Evolutionary conservation across 1,139 yeast species (phyloP).

Genomic region (Blastobotrys indianensis): DNA sequence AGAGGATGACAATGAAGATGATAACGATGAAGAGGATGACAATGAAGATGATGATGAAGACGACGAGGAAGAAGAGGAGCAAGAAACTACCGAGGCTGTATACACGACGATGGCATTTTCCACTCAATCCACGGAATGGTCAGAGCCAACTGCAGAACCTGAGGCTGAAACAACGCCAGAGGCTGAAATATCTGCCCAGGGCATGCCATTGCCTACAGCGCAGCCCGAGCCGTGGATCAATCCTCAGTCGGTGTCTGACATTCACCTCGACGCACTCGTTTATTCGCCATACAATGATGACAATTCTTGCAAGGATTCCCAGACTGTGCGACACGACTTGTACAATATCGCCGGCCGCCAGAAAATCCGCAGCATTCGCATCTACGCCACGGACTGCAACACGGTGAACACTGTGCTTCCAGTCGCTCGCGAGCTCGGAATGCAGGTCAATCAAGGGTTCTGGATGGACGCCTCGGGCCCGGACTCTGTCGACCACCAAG

Average conservation of each 20-base stretch:
- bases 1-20: too few species aligned
- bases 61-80: too few species aligned
- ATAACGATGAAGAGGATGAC: too few species aligned
- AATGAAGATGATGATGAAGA: too few species aligned
- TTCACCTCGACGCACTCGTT: constrained; percentile 41
- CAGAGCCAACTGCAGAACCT: too few species aligned
- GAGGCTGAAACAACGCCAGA: too few species aligned
- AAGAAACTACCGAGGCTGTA: too few species aligned
- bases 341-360: constrained; percentile 53
- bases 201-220: background rate
- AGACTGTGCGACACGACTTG: constrained; percentile 55
- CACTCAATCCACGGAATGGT: too few species aligned
- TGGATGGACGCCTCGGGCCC: constrained; percentile 64
- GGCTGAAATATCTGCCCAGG: background rate
- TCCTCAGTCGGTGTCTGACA: constrained; percentile 2
- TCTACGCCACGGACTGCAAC: constrained; percentile 83
- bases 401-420: constrained; percentile 62
- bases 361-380: constrained; percentile 52
- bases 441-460: constrained; percentile 78
- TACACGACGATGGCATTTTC: too few species aligned
- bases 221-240: background rate
- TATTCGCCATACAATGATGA: constrained; percentile 77
- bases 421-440: constrained; percentile 52
- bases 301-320: constrained; percentile 57
- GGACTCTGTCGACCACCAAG: constrained; percentile 58